Evolutionary conservation across 768 basidiomycete genomes (phyloP).

Genomic region (Lentinula sp.): DNA sequence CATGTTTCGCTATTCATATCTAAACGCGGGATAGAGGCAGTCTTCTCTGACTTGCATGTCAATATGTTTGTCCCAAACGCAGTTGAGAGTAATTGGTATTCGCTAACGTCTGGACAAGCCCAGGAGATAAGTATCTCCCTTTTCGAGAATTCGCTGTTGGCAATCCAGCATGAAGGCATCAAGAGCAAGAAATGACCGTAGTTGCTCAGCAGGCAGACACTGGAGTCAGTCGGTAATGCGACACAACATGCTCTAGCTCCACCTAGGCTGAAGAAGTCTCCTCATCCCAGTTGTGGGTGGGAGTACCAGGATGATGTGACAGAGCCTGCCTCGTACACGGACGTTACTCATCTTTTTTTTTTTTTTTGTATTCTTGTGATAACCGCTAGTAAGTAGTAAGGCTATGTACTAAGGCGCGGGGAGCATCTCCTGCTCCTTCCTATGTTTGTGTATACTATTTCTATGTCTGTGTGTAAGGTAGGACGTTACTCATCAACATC

Average conservation of each 20-base stretch:
- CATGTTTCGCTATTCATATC: conserved; percentile 16
- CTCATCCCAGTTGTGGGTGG: neutral
- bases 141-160: conserved; percentile 11
- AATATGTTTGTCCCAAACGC: conserved; percentile 6
- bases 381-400: no score
- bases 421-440: no score
- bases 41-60: conserved; percentile 12
- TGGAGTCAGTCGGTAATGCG: neutral
- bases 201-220: conserved; percentile 5
- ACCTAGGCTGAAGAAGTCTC: neutral
- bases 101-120: conserved; percentile 14
- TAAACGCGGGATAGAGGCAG: conserved; percentile 13
- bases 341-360: no score
- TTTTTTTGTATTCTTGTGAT: no score
- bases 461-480: no score
- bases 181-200: conserved; percentile 15
- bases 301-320: neutral
- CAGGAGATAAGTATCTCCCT: conserved; percentile 13
- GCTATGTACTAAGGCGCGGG: no score
- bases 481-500: neutral
- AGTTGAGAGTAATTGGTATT: neutral
- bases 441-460: no score
- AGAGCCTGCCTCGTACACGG: neutral
- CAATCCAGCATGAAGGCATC: conserved; percentile 16
- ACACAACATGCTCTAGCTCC: neutral